Base-by-base conservation (phyloP, 2,329 filamentous ascomycete genomes). In the Leptodontidium sp. region DNA sequence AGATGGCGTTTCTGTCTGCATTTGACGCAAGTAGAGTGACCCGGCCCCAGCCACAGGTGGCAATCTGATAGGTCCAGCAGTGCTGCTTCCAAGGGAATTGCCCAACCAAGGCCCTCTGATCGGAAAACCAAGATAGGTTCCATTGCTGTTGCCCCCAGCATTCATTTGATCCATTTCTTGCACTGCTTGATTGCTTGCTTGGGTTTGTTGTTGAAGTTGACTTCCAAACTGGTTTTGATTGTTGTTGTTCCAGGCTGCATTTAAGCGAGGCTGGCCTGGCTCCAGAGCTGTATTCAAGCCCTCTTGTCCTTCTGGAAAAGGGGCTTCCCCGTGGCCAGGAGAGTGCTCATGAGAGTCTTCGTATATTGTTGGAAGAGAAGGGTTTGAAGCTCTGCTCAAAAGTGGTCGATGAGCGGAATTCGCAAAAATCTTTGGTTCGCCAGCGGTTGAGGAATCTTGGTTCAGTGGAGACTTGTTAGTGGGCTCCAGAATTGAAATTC, bases 61-160 rank as follows among this genome's bases (percentile, higher is more conserved):
- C 35, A 58, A n/a, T 14, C 55, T 58, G 32, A 0, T 17, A 7
- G 7, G 15, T n/a, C 15, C 17, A n/a, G 21, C 8, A 8, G 5
- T 24, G 11, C 8, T 40, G 55, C 8, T 43, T 24, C 35, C 32
- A 12, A 14, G 12, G 14, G 17, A 58, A 58, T 38, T 58, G 17
- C 55, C 55, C 17, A 40, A 21, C 61, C 63, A 70, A n/a, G 65
- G 62, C n/a, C 65, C 66, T 40, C 66, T 59, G 17, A 67, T 12
- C 14, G 70, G 68, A 21, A 72, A 47, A 21, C 68, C 66, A 11
- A 68, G 45, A 32, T 59, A 64, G 24, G 43, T 43, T 40, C 12
- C 24, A 40, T 32, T 53, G 43, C 21, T 29, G 24, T n/a, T 15
- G 14, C 0, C n/a, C 5, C 2, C 7, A 59, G n/a, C 35, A 26